Evolutionary conservation across 2,329 filamentous ascomycete genomes (phyloP), one percentile per base, ranked within the genome.

Genomic region (Arthrinium phaeospermum): DNA sequence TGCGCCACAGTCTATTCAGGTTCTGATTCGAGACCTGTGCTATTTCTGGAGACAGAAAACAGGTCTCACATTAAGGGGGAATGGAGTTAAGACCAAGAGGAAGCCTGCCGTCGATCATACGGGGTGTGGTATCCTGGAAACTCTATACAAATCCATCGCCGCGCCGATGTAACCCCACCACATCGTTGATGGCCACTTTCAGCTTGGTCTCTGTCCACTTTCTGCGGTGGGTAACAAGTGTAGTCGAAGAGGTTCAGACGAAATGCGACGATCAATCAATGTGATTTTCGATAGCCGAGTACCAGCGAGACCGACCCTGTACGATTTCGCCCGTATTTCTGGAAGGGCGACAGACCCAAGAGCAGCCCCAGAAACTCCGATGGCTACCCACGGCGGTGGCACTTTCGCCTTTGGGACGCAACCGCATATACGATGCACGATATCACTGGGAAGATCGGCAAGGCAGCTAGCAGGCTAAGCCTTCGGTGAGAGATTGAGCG

Each of bases 401-500:
- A 64, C 41, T 41, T 12, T 37, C 30, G 34, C 19, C 34, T 64
- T 64, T 41, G 16, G 57, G 57, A 41, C 57, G n/a, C 16, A 64
- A 64, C 34, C 22, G 57, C 57, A 64, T 64, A 64, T 64, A 64
- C 30, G 30, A 64, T 64, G 30, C 57, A 64, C 34, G 5, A 64
- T 37, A 64, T 34, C 10, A 22, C 53, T 61, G 30, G 8, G 3
- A 13, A 61, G 53, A 61, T 61, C 53, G 53, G 57, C 34, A 64
- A 41, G 10, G 57, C 57, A 64, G 57, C 16, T 64, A 37, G 57
- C 57, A 41, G 57, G 30, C 13, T 64, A 64, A 64, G 57, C 22
- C 57, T 64, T 64, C 57, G 57, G 57, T 64, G 57, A 64, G 57
- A 64, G 57, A 64, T 12, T 4, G 49, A 51, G 49, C n/a, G 49